Percentiles rank a stretch among this genome's conserved stretches.
phyloP scores from a whole-genome alignment of 441 rosid genomes.

The Dalechampia spathulata region DNA sequence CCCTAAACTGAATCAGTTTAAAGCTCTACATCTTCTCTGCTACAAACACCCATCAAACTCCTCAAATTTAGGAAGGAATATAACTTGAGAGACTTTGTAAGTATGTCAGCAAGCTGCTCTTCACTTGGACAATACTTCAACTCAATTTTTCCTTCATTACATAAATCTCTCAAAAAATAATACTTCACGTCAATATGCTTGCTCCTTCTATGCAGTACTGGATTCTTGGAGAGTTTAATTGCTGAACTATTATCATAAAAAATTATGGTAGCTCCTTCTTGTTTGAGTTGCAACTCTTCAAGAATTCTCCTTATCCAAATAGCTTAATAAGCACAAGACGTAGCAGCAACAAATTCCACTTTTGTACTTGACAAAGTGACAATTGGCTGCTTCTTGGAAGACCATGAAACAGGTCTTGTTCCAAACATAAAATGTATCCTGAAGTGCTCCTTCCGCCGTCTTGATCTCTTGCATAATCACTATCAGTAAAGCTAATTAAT shows the following conservation, averaged over 20 bases:
- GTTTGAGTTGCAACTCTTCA: no score
- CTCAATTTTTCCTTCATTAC: not conserved
- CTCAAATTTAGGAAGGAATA: no score
- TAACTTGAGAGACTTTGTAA: not conserved
- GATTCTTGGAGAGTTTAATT: not conserved
- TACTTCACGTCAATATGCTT: no score
- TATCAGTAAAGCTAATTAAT: no score
- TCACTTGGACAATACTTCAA: not conserved
- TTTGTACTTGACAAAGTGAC: not conserved
- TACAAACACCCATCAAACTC: no score
- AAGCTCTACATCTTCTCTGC: no score
- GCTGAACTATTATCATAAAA: no score
- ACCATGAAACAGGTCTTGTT: not conserved
- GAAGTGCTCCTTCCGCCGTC: not conserved
- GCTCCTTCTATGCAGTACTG: not conserved
- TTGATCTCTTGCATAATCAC: not conserved
- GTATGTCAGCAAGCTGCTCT: not conserved
- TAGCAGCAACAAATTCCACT: not conserved
- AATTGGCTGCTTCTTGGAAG: not conserved
- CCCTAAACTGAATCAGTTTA: no score
- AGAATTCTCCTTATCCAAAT: no score
- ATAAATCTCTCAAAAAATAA: not conserved
- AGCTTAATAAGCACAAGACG: not conserved
- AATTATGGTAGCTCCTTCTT: no score
- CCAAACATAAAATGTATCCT: not conserved